Evolutionary conservation across 345 rosid species (phyloP).

Genomic region (Lumnitzera racemosa): DNA sequence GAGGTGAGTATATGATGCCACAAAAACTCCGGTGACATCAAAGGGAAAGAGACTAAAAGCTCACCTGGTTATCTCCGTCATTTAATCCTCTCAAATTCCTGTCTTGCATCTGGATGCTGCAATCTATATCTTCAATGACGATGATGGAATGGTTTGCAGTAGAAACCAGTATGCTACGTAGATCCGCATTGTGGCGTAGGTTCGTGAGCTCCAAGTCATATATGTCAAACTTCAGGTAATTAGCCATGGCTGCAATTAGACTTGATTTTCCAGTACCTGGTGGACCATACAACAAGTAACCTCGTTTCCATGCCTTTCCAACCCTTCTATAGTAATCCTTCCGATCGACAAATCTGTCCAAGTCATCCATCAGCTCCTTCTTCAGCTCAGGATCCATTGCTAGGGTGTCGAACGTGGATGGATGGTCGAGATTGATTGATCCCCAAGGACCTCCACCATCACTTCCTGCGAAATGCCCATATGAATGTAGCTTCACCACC

Average conservation of each 20-base stretch:
- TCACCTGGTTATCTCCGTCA: neutral
- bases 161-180: constrained; percentile 10
- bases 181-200: constrained; percentile 3
- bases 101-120: constrained; percentile 16
- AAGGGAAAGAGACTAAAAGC: too few relatives aligned
- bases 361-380: constrained; percentile 11
- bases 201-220: constrained; percentile 19
- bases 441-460: neutral
- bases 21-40: too few relatives aligned
- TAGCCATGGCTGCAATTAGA: constrained; percentile 12
- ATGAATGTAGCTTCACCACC: constrained; percentile 12
- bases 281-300: constrained; percentile 21
- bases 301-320: constrained; percentile 21
- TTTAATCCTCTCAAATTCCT: neutral
- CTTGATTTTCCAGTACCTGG: constrained; percentile 29
- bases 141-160: constrained; percentile 17
- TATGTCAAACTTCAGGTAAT: constrained; percentile 21
- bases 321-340: constrained; percentile 15
- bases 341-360: constrained; percentile 12
- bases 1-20: too few relatives aligned
- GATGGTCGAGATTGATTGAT: constrained; percentile 6
- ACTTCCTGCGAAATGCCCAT: neutral
- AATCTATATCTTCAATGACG: constrained; percentile 23
- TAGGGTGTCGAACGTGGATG: constrained; percentile 10
- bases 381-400: constrained; percentile 13